Percentiles rank a stretch among this genome's conserved stretches.
Conservation (phyloP, 108 stramenopile genomes). For the Mediolabrus comicus region DNA sequence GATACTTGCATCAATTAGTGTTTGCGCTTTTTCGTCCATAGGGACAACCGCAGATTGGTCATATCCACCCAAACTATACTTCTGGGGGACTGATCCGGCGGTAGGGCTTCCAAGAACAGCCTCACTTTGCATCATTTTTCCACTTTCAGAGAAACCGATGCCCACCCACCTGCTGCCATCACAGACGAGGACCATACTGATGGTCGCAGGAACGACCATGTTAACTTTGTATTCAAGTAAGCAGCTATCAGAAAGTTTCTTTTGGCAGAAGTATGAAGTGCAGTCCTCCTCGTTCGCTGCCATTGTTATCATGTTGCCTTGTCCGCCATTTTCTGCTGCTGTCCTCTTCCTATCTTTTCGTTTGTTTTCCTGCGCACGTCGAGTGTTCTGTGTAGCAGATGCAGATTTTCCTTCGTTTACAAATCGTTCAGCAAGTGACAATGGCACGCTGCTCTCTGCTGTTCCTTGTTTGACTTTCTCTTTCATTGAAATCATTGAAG, state of each 20-base stretch:
- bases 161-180: background rate
- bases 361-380: background rate
- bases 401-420: background rate
- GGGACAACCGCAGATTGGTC: background rate
- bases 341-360: background rate
- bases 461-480: background rate
- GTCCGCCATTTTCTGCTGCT: background rate
- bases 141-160: background rate
- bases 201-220: background rate
- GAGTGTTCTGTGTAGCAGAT: background rate
- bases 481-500: background rate
- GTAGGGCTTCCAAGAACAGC: background rate
- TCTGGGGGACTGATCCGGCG: background rate
- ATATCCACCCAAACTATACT: background rate
- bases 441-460: background rate
- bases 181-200: background rate
- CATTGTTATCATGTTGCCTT: background rate
- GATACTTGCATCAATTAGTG: background rate
- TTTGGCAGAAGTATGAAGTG: background rate
- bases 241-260: background rate
- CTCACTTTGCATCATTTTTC: background rate
- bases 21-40: background rate
- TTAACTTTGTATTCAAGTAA: background rate
- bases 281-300: background rate
- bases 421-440: background rate